Evolutionary conservation across 306 rosid species (phyloP).

Genomic region (Dalbergia oliveri): DNA sequence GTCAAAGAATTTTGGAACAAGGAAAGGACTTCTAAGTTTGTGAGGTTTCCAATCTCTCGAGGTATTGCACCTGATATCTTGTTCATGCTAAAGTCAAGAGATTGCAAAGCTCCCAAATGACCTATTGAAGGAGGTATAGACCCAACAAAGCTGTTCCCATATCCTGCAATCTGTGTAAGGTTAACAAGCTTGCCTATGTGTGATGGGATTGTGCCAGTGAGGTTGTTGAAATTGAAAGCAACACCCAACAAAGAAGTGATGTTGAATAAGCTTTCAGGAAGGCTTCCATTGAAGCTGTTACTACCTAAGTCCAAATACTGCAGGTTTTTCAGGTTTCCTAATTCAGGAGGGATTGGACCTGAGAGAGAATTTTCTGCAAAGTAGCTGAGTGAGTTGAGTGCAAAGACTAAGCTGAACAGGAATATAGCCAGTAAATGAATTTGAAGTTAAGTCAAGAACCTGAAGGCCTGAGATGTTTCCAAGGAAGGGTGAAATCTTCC

Average conservation of each 20-base stretch:
- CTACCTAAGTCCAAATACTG: slow-evolving; percentile 60
- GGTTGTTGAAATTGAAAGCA: slow-evolving; percentile 59
- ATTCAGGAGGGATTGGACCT: slow-evolving; percentile 70
- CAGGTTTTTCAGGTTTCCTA: slow-evolving; percentile 62
- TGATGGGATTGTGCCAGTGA: slow-evolving; percentile 72
- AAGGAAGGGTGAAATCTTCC: slow-evolving; percentile 76
- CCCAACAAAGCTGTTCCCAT: slow-evolving; percentile 64
- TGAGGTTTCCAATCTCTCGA: slow-evolving; percentile 67
- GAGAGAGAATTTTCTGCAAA: slow-evolving; percentile 64
- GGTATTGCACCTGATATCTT: slow-evolving; percentile 70
- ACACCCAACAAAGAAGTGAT: slow-evolving; percentile 66
- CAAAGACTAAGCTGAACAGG: slow-evolving; percentile 71
- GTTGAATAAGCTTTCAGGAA: slow-evolving; percentile 77
- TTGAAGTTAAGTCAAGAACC: slow-evolving; percentile 76
- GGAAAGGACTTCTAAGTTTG: slow-evolving; percentile 53
- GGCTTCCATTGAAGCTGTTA: slow-evolving; percentile 68
- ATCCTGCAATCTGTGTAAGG: slow-evolving; percentile 52
- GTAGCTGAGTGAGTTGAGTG: slow-evolving; percentile 66
- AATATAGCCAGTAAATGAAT: slow-evolving; percentile 71
- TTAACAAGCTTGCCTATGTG: slow-evolving; percentile 65
- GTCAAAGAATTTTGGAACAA: slow-evolving; percentile 62
- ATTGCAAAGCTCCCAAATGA: slow-evolving; percentile 55
- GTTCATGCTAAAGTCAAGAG: slow-evolving; percentile 74
- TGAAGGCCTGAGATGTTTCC: slow-evolving; percentile 83
- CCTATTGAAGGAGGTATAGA: slow-evolving; percentile 77